phyloP scores from a whole-genome alignment of 768 basidiomycete species.

The Tylopilus balloui region DNA sequence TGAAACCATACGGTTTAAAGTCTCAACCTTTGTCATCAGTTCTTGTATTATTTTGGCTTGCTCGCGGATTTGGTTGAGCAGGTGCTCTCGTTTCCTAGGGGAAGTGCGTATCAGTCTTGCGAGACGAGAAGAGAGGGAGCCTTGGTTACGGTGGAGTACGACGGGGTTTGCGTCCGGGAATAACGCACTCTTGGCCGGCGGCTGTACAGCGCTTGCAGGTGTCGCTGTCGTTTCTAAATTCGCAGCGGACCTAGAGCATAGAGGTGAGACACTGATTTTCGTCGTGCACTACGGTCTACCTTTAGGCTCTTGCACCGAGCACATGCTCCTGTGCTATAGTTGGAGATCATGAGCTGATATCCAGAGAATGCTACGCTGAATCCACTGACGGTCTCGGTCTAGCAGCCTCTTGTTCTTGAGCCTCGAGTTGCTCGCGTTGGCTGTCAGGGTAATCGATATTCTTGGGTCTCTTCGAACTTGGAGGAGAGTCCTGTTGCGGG shows the following conservation, averaged over 20 bases:
- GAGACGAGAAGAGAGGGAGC: not conserved
- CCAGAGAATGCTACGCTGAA: not conserved
- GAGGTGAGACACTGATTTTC: not conserved
- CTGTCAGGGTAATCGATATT: slow-evolving; percentile 16
- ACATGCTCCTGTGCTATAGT: slow-evolving; percentile 54
- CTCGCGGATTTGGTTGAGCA: slow-evolving; percentile 71
- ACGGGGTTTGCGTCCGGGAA: slow-evolving; percentile 82
- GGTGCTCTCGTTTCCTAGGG: slow-evolving; percentile 69
- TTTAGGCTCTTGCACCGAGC: slow-evolving; percentile 62
- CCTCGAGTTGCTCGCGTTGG: slow-evolving; percentile 18
- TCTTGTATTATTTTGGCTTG: slow-evolving; percentile 70
- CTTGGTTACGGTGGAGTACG: slow-evolving; percentile 67
- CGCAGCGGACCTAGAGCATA: slow-evolving; percentile 62
- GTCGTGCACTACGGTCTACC: slow-evolving; percentile 22
- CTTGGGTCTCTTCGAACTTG: slow-evolving; percentile 20
- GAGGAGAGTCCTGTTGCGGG: not conserved
- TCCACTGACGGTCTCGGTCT: slow-evolving; percentile 24
- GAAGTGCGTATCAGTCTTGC: not conserved
- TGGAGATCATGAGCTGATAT: slow-evolving; percentile 1
- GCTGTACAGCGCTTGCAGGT: slow-evolving; percentile 71
- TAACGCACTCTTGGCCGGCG: slow-evolving; percentile 68
- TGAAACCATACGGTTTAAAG: slow-evolving; percentile 31
- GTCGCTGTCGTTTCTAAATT: slow-evolving; percentile 67
- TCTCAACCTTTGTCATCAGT: slow-evolving; percentile 66
- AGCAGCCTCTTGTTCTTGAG: slow-evolving; percentile 18